phyloP scores from a whole-genome alignment of 164 flowering plant species.

The Tinospora cordifolia region DNA sequence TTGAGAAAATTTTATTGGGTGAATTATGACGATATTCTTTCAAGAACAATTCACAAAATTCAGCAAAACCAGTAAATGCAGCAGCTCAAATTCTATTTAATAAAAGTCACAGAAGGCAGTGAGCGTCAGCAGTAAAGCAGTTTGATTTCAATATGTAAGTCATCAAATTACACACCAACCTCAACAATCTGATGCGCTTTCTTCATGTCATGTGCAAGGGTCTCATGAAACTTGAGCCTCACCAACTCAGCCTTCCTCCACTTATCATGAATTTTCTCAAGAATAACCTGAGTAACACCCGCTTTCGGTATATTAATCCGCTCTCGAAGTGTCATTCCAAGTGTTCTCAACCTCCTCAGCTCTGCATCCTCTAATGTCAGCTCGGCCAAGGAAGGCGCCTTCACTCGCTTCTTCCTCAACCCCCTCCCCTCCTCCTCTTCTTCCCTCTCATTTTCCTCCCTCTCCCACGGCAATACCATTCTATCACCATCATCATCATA shows the following conservation, averaged over 20 bases:
- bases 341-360: slow-evolving; percentile 70
- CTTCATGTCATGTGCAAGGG: slow-evolving; percentile 79
- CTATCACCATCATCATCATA: slow-evolving; percentile 26
- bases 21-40: no score
- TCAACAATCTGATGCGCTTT: slow-evolving; percentile 85
- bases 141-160: not conserved
- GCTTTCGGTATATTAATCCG: slow-evolving; percentile 85
- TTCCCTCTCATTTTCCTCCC: slow-evolving; percentile 27
- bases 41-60: no score
- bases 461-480: slow-evolving; percentile 75
- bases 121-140: not conserved
- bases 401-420: slow-evolving; percentile 38
- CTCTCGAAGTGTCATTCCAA: slow-evolving; percentile 71
- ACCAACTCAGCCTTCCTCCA: slow-evolving; percentile 92
- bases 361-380: slow-evolving; percentile 76
- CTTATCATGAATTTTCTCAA: slow-evolving; percentile 72
- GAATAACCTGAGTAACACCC: slow-evolving; percentile 65
- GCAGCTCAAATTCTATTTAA: no score
- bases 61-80: no score
- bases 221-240: slow-evolving; percentile 89
- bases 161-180: slow-evolving; percentile 37
- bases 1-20: no score
- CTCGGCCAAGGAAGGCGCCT: slow-evolving; percentile 80
- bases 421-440: slow-evolving; percentile 27
- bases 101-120: not conserved